Conservation (phyloP, 139 green algal species). For the Dunaliella primolecta region DNA sequence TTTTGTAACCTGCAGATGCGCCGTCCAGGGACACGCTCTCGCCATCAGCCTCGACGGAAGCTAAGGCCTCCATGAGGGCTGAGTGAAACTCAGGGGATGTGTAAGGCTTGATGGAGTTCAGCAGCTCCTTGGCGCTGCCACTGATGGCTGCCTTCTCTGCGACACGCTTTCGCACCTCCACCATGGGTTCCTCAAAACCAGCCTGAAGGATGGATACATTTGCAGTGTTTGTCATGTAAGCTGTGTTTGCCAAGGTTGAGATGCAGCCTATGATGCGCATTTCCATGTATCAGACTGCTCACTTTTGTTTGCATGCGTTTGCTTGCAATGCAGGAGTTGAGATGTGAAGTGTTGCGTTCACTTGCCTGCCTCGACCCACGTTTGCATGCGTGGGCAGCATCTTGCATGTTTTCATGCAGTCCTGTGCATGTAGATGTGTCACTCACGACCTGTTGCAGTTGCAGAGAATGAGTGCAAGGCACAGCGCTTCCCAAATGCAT, state of each 20-base stretch:
- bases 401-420: too few species aligned
- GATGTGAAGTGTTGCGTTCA: background rate
- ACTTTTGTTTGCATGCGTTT: too few species aligned
- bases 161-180: constrained; percentile 48
- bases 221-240: background rate
- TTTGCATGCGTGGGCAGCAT: too few species aligned
- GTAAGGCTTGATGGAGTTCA: constrained; percentile 31
- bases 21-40: constrained; percentile 38
- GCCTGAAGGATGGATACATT: constrained; percentile 27
- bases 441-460: too few species aligned
- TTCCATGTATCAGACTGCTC: too few species aligned
- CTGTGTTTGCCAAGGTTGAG: too few species aligned
- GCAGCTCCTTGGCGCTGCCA: constrained; percentile 47
- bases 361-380: too few species aligned
- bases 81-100: constrained; percentile 39
- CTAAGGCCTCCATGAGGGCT: constrained; percentile 44
- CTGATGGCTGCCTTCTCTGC: constrained; percentile 17
- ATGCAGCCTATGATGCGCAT: too few species aligned
- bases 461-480: too few species aligned
- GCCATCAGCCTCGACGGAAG: constrained; percentile 41
- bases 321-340: too few species aligned
- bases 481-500: too few species aligned
- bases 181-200: constrained; percentile 40
- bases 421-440: too few species aligned
- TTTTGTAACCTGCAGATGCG: constrained; percentile 47